Percentiles rank a stretch among this genome's conserved stretches.
These are phyloP conservation scores for Nitzschia sp. DNA, from an alignment of 108 stramenopile species.

Conservation along the genomic window DNA sequence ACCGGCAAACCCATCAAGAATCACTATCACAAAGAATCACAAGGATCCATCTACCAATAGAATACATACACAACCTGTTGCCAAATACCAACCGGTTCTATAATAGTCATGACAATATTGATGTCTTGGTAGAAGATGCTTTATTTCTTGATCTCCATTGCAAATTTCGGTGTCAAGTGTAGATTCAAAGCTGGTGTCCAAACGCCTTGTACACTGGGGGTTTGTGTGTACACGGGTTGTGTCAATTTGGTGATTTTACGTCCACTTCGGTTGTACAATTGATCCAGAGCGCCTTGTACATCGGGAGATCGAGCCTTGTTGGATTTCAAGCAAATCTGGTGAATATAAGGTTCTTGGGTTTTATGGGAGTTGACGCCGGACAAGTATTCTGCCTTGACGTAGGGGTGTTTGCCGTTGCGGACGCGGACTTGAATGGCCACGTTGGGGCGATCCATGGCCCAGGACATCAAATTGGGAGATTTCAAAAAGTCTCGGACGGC, in stretches of 20 bases:
- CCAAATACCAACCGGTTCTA: no score
- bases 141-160: slow-evolving; percentile 19
- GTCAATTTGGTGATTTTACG: slow-evolving; percentile 78
- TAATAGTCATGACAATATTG: no score
- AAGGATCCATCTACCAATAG: no score
- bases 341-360: slow-evolving; percentile 22
- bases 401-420: slow-evolving; percentile 78
- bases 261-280: slow-evolving; percentile 76
- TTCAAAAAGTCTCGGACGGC: slow-evolving; percentile 64
- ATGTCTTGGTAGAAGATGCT: not conserved
- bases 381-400: slow-evolving; percentile 66
- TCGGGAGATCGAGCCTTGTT: slow-evolving; percentile 22
- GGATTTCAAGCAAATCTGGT: slow-evolving; percentile 80
- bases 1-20: no score
- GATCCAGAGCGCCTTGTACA: slow-evolving; percentile 56
- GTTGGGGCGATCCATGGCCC: slow-evolving; percentile 58
- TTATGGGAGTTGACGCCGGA: slow-evolving; percentile 20
- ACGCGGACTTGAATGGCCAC: slow-evolving; percentile 59
- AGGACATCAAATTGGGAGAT: slow-evolving; percentile 55
- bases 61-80: no score
- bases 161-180: slow-evolving; percentile 31
- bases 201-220: slow-evolving; percentile 76
- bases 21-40: no score
- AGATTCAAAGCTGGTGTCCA: slow-evolving; percentile 84
- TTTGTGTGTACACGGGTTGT: slow-evolving; percentile 68